Conservation (phyloP, 2,329 filamentous ascomycete genomes). For the Penicillium sp. region DNA sequence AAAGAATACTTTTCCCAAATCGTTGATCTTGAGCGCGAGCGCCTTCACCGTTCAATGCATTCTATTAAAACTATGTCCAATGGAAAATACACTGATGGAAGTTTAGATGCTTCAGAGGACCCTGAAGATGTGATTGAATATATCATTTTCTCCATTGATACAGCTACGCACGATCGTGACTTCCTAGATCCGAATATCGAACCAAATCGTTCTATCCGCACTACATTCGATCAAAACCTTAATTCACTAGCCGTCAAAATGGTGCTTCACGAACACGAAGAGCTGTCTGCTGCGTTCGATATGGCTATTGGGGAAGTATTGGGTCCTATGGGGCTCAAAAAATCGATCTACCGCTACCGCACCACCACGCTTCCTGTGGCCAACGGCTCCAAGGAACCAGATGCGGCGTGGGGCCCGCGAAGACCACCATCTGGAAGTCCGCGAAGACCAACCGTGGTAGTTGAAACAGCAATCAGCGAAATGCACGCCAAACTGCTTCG, state of each 20-base stretch:
- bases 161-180: conserved; percentile 2
- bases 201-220: conserved; percentile 3
- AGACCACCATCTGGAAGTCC: background rate
- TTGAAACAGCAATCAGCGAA: conserved; percentile 1
- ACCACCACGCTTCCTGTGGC: background rate
- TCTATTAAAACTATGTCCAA: no score
- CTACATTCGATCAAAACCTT: background rate
- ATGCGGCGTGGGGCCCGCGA: background rate
- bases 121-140: no score
- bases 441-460: conserved; percentile 3
- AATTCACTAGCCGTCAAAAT: conserved; percentile 3
- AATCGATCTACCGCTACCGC: background rate
- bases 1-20: no score
- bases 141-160: no score
- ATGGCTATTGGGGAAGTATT: background rate
- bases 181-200: conserved; percentile 4
- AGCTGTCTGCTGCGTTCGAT: background rate
- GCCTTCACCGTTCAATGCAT: no score
- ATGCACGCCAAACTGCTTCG: background rate
- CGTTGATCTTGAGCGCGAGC: no score
- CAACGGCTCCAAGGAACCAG: background rate
- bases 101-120: no score
- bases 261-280: conserved; percentile 2
- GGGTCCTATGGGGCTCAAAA: background rate
- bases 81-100: no score